Base-by-base conservation (phyloP, 352 stramenopile genomes). In the Elongisporangium prolatum region DNA sequence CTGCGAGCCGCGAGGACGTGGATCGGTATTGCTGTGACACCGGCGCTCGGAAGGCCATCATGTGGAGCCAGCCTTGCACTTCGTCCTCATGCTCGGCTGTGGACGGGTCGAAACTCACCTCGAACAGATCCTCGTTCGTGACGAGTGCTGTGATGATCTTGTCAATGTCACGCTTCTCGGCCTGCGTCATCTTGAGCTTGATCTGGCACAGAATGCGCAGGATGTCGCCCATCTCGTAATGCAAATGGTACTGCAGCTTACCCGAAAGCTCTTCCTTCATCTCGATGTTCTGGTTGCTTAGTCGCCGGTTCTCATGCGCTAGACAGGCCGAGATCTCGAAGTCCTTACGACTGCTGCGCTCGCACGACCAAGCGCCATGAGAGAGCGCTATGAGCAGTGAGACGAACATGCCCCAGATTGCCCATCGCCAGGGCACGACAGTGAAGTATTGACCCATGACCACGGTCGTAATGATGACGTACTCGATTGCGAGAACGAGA, bases 161-260 rank as follows among this genome's bases (percentile, higher is more conserved):
- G 54, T 90, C 76, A 18, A 90, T 84, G 21, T 86, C 79, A 3
- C 57, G 51, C 50, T 75, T 74, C 54, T 89, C 77, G 2, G 57
- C 50, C 25, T 18, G 7, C 14, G 57, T 69, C 72, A 86, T 89
- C 55, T 86, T 89, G 37, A 86, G 53, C 52, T 89, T 89, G 34
- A 89, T 72, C 52, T 87, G 76, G 52, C 76, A 89, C 13, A 89
- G 57, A 48, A 89, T 80, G n/a, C 76, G 76, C 34, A 89, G 50
- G 37, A 89, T 86, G 56, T 86, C 79, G 24, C 74, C 76, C 79
- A 89, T 89, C 57, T 88, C 78, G 63, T 88, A 88, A 49, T 88
- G 75, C 21, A 88, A 49, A 38, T 88, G 74, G 50, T 85, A 85
- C 58, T 83, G 78, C 3, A 81, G 65, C 24, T 88, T 88, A 9